Conservation (phyloP, 208 protist genomes). For the Jaenimonas drosophilae region DNA sequence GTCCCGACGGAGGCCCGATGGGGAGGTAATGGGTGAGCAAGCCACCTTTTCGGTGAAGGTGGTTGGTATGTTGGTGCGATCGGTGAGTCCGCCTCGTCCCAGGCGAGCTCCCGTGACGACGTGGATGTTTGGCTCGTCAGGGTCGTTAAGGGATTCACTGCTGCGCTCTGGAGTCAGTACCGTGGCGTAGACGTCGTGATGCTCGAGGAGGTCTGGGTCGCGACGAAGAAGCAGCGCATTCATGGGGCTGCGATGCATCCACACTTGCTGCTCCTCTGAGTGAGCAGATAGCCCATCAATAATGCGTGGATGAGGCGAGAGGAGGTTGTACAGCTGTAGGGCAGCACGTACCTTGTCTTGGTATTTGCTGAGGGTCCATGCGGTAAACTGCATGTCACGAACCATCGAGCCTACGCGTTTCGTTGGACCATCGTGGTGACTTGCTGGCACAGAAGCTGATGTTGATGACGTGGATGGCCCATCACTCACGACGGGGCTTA, state of each 20-base stretch:
- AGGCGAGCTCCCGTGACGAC: too few relatives aligned
- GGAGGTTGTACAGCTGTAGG: constrained; percentile 67
- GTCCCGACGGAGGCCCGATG: too few relatives aligned
- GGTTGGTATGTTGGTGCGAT: too few relatives aligned
- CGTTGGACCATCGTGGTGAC: background rate
- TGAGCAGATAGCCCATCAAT: constrained; percentile 21
- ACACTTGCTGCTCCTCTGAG: constrained; percentile 9
- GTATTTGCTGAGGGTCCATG: constrained; percentile 53
- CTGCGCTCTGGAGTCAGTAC: constrained; percentile 4
- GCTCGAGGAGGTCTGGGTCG: constrained; percentile 21
- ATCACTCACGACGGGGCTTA: constrained; percentile 10
- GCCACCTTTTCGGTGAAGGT: background rate
- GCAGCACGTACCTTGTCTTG: constrained; percentile 53
- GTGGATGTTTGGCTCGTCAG: too few relatives aligned
- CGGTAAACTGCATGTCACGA: constrained; percentile 60
- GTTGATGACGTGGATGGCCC: background rate
- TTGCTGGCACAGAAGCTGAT: background rate
- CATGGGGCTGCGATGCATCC: constrained; percentile 20
- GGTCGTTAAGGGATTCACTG: too few relatives aligned
- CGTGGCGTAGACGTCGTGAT: constrained; percentile 15
- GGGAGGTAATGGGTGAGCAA: too few relatives aligned
- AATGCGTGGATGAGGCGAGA: constrained; percentile 36
- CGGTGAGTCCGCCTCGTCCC: too few relatives aligned
- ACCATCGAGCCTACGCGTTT: constrained; percentile 5
- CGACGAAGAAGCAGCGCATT: constrained; percentile 35